Conservation (phyloP, 352 stramenopile genomes). For the Aphanomyces invadans region DNA sequence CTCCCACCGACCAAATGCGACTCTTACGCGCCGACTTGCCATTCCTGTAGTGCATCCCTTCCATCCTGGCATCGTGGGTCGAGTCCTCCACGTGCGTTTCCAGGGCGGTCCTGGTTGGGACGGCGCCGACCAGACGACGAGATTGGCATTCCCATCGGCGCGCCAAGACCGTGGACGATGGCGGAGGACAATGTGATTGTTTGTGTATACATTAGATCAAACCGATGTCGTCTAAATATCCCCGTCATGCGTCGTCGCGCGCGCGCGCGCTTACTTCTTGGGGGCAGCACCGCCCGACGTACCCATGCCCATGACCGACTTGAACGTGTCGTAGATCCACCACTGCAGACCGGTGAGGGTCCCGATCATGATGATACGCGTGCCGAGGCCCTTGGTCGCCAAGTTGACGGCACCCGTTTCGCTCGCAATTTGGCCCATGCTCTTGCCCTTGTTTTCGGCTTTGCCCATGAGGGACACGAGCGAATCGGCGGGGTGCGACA, state of each 20-base stretch:
- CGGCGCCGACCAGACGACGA: no score
- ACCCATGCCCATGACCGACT: constrained; percentile 88
- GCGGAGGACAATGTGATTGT: no score
- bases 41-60: background rate
- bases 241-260: no score
- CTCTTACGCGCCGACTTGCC: background rate
- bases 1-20: constrained; percentile 32
- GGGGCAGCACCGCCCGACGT: constrained; percentile 71
- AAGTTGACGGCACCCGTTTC: constrained; percentile 72
- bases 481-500: constrained; percentile 98
- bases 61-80: background rate
- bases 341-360: constrained; percentile 94
- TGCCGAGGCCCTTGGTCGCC: constrained; percentile 84
- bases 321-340: constrained; percentile 96
- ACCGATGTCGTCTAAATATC: background rate
- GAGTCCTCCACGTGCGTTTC: no score
- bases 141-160: background rate
- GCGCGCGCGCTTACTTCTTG: constrained; percentile 24
- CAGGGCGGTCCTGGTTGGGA: no score
- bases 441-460: constrained; percentile 85
- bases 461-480: constrained; percentile 97
- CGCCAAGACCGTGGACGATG: no score
- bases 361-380: constrained; percentile 94
- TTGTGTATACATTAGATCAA: background rate
- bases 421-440: constrained; percentile 81